Conservation (phyloP, 1,284 basidiomycete genomes). For the Agroathelia rolfsii region DNA sequence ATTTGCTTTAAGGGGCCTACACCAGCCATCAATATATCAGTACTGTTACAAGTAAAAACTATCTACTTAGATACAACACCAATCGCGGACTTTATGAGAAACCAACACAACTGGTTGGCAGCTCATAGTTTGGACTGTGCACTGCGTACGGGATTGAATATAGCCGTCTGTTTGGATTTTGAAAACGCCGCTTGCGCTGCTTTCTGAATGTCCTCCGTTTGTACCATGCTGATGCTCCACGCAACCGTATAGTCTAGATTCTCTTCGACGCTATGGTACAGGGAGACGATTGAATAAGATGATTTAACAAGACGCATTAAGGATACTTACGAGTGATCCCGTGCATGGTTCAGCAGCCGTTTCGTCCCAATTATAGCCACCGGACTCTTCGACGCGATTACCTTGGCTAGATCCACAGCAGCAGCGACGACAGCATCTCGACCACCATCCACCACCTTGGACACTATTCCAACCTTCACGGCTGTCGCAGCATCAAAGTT, state of each 20-base stretch:
- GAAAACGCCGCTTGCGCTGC: too few species aligned
- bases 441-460: slow-evolving; percentile 62
- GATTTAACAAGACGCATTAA: not conserved
- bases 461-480: slow-evolving; percentile 66
- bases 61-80: too few species aligned
- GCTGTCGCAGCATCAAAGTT: slow-evolving; percentile 69
- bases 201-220: slow-evolving; percentile 43
- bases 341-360: slow-evolving; percentile 59
- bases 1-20: too few species aligned
- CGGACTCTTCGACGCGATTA: slow-evolving; percentile 74
- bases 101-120: too few species aligned
- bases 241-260: slow-evolving; percentile 72
- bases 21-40: too few species aligned
- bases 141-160: too few species aligned
- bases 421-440: slow-evolving; percentile 44
- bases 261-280: slow-evolving; percentile 50
- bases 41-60: too few species aligned
- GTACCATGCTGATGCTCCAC: slow-evolving; percentile 68
- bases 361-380: slow-evolving; percentile 80
- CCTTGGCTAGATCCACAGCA: slow-evolving; percentile 57
- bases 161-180: too few species aligned
- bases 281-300: too few species aligned
- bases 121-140: too few species aligned
- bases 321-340: slow-evolving; percentile 60
- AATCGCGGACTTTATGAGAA: too few species aligned